Percentiles rank a stretch among this genome's conserved stretches.
Conservation (phyloP, 768 basidiomycete species). For the Chalciporus pseudorubinellus region DNA sequence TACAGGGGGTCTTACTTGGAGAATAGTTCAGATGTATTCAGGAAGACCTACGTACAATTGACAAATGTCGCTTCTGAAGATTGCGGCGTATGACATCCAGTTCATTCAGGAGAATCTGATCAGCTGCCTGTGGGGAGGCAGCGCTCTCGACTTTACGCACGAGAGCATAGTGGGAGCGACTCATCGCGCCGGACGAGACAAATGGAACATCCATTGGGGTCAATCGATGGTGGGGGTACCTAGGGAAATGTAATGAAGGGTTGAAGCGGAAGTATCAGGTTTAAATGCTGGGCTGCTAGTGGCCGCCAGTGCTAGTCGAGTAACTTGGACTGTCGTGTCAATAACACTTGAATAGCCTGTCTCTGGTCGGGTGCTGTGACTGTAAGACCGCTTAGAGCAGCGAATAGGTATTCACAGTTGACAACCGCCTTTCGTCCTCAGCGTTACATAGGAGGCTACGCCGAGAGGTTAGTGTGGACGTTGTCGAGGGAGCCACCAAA, state of each 20-base stretch:
- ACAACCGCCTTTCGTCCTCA: no score
- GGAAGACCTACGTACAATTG: slow-evolving; percentile 46
- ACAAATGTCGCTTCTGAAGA: slow-evolving; percentile 48
- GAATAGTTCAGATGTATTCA: slow-evolving; percentile 1
- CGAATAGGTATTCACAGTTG: no score
- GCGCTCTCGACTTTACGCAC: slow-evolving; percentile 72
- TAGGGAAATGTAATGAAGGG: background rate
- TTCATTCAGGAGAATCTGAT: slow-evolving; percentile 59
- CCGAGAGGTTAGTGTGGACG: no score
- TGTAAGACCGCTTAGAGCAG: background rate
- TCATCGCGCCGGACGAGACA: slow-evolving; percentile 73
- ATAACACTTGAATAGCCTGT: slow-evolving; percentile 9
- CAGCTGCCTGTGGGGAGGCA: slow-evolving; percentile 52
- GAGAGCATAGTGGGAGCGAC: slow-evolving; percentile 70
- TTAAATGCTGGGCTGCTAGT: background rate
- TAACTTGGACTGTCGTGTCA: background rate
- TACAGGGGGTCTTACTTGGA: slow-evolving; percentile 26
- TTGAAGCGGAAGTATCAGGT: background rate
- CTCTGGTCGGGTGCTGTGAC: slow-evolving; percentile 17
- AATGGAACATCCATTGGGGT: slow-evolving; percentile 74
- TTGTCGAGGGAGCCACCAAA: background rate
- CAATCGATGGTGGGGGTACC: background rate
- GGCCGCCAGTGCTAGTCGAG: background rate
- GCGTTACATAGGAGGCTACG: no score
- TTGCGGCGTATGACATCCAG: slow-evolving; percentile 54